These are phyloP conservation scores for Globisporangium viniferum DNA, from an alignment of 352 stramenopile species.

Conservation along the genomic window DNA sequence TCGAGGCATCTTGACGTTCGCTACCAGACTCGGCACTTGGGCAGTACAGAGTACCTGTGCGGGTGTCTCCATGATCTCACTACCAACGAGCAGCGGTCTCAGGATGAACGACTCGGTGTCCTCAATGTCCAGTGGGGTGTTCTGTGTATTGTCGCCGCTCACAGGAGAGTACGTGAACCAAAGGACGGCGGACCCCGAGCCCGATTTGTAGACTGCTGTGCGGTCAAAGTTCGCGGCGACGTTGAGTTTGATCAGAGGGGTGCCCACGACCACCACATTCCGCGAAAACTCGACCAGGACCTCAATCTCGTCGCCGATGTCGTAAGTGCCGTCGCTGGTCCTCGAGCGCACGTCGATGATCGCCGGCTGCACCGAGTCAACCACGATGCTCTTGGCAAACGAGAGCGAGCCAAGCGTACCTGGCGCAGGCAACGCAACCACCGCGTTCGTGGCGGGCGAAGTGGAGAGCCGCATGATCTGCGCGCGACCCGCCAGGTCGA, in stretches of 20 bases:
- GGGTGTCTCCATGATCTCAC: constrained; percentile 23
- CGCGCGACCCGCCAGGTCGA: constrained; percentile 28
- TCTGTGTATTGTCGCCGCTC: constrained; percentile 39
- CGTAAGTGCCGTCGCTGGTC: constrained; percentile 55
- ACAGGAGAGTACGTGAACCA: constrained; percentile 50
- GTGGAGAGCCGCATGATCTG: constrained; percentile 55
- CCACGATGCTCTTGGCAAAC: constrained; percentile 26
- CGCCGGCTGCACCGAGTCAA: constrained; percentile 46
- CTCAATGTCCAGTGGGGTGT: constrained; percentile 38
- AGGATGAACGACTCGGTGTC: constrained; percentile 44
- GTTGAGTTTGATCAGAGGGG: constrained; percentile 53
- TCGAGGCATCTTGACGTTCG: constrained; percentile 45
- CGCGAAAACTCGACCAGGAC: constrained; percentile 58
- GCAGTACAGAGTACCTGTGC: constrained; percentile 44
- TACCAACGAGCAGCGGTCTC: constrained; percentile 27
- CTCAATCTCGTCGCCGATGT: constrained; percentile 48
- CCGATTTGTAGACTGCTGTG: constrained; percentile 47
- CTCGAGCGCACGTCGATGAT: constrained; percentile 42
- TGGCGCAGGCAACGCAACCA: constrained; percentile 42
- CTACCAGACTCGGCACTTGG: constrained; percentile 24
- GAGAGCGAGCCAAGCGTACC: constrained; percentile 47
- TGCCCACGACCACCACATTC: constrained; percentile 37
- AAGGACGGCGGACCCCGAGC: constrained; percentile 41
- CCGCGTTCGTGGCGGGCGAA: constrained; percentile 35
- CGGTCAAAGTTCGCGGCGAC: constrained; percentile 27